A percentile compares a stretch with the other conserved stretches of the same genome.
These are phyloP conservation scores for Penicillium sp. DNA, from an alignment of 2,329 filamentous ascomycete genomes.

Conservation along the genomic window DNA sequence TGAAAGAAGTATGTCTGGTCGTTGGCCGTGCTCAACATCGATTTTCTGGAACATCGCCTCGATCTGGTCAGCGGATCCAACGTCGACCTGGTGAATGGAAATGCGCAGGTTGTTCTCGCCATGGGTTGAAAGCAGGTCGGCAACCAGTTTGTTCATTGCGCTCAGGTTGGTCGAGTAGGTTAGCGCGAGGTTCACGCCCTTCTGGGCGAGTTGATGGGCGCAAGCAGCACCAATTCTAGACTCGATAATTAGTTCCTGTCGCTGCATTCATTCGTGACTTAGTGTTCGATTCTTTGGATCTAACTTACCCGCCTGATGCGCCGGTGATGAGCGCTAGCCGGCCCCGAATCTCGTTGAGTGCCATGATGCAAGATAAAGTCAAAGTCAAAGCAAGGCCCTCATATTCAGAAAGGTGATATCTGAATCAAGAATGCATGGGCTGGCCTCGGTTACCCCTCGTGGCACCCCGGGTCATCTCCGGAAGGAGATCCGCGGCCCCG, in stretches of 20 bases:
- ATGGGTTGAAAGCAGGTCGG: constrained; percentile 36
- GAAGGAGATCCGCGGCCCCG: constrained; percentile 22
- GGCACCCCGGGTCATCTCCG: constrained; percentile 24
- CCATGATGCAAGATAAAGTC: constrained; percentile 9
- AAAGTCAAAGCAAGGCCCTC: neutral
- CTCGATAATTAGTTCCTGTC: constrained; percentile 3
- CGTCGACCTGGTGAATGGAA: constrained; percentile 54
- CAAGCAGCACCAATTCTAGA: constrained; percentile 57
- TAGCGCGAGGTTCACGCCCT: constrained; percentile 52
- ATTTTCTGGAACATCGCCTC: constrained; percentile 52
- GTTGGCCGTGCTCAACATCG: constrained; percentile 47
- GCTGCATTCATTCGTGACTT: neutral
- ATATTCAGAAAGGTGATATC: no score
- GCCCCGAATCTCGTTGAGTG: constrained; percentile 46
- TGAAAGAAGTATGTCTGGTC: constrained; percentile 58
- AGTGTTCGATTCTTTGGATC: neutral
- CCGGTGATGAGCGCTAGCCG: constrained; percentile 56
- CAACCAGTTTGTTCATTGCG: constrained; percentile 44
- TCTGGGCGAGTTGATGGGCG: constrained; percentile 50
- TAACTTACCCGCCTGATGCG: constrained; percentile 53
- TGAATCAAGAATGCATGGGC: no score
- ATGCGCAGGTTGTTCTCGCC: constrained; percentile 37
- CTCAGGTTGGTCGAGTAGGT: constrained; percentile 53
- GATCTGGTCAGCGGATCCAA: constrained; percentile 51
- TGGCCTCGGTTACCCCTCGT: constrained; percentile 18